Evolutionary conservation across 345 rosid genomes (phyloP).

Genomic region (Brassica juncea): DNA sequence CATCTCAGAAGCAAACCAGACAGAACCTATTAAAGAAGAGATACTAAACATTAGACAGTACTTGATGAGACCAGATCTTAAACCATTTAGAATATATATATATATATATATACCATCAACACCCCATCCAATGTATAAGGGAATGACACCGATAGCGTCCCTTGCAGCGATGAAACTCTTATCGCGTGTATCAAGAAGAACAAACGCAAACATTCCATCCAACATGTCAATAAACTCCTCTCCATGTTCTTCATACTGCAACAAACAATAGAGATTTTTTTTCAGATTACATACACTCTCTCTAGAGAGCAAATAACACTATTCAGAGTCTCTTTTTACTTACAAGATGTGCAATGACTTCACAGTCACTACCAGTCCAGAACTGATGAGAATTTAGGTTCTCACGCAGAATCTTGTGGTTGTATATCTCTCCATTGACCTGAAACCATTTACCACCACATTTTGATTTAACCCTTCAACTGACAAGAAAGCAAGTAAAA

Average conservation of each 20-base stretch:
- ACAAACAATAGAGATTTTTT: background rate
- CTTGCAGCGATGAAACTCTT: slow-evolving; percentile 78
- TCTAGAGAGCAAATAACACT: background rate
- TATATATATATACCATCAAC: slow-evolving; percentile 54
- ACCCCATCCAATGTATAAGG: slow-evolving; percentile 87
- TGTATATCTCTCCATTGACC: slow-evolving; percentile 89
- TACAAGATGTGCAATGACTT: slow-evolving; percentile 86
- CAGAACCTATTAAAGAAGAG: slow-evolving; percentile 53
- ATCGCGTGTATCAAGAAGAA: slow-evolving; percentile 71
- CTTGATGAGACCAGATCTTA: background rate
- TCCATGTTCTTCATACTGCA: slow-evolving; percentile 79
- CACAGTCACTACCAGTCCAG: slow-evolving; percentile 84
- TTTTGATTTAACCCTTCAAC: background rate
- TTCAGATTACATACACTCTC: background rate
- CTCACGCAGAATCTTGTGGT: slow-evolving; percentile 61
- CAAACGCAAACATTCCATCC: slow-evolving; percentile 90
- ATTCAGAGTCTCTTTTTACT: slow-evolving; percentile 28
- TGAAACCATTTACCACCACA: slow-evolving; percentile 21
- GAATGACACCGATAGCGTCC: slow-evolving; percentile 74
- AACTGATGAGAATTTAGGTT: slow-evolving; percentile 60
- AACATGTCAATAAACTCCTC: slow-evolving; percentile 72
- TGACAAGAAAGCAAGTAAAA: background rate
- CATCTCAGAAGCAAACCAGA: slow-evolving; percentile 93
- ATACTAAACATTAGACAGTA: slow-evolving; percentile 4
- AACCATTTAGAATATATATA: background rate